Percentiles rank a stretch among this genome's conserved stretches.
These are phyloP conservation scores for Epichloe gansuensis DNA, from an alignment of 2,329 filamentous ascomycete genomes.

Conservation along the genomic window DNA sequence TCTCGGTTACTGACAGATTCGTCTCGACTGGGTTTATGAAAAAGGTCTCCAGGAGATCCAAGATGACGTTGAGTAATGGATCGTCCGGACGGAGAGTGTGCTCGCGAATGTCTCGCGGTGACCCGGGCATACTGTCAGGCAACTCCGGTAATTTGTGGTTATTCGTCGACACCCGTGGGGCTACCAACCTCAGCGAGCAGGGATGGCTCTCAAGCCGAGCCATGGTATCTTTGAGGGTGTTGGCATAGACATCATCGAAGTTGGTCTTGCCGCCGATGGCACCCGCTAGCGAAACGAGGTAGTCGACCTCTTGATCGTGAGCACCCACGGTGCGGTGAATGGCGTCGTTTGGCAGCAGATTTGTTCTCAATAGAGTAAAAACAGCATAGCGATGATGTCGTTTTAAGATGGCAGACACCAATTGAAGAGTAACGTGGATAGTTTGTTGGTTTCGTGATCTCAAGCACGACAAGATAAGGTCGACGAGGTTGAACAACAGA, in stretches of 20 bases:
- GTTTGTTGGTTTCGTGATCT: slow-evolving; percentile 79
- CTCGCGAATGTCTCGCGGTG: slow-evolving; percentile 45
- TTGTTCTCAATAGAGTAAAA: slow-evolving; percentile 60
- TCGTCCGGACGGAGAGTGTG: slow-evolving; percentile 53
- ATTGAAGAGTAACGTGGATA: slow-evolving; percentile 74
- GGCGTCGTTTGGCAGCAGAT: slow-evolving; percentile 40
- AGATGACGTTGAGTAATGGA: slow-evolving; percentile 50
- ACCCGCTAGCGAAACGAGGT: slow-evolving; percentile 56
- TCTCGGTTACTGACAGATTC: slow-evolving; percentile 77
- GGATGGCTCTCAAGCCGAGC: slow-evolving; percentile 58
- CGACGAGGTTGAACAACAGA: slow-evolving; percentile 82
- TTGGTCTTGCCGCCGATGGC: slow-evolving; percentile 55
- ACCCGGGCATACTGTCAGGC: slow-evolving; percentile 44
- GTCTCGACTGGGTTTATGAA: slow-evolving; percentile 85
- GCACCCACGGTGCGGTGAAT: slow-evolving; percentile 57
- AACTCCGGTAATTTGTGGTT: slow-evolving; percentile 44
- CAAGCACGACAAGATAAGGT: slow-evolving; percentile 77
- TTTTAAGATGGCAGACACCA: slow-evolving; percentile 75
- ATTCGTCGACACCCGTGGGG: slow-evolving; percentile 44
- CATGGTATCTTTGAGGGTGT: slow-evolving; percentile 59
- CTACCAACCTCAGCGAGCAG: slow-evolving; percentile 58
- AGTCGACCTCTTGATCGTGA: slow-evolving; percentile 63
- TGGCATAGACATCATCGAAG: slow-evolving; percentile 62
- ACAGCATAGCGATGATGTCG: slow-evolving; percentile 82
- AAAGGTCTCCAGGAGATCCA: slow-evolving; percentile 65